Base-by-base conservation (phyloP, 257 asterid genomes). In the Plantago elongata region DNA sequence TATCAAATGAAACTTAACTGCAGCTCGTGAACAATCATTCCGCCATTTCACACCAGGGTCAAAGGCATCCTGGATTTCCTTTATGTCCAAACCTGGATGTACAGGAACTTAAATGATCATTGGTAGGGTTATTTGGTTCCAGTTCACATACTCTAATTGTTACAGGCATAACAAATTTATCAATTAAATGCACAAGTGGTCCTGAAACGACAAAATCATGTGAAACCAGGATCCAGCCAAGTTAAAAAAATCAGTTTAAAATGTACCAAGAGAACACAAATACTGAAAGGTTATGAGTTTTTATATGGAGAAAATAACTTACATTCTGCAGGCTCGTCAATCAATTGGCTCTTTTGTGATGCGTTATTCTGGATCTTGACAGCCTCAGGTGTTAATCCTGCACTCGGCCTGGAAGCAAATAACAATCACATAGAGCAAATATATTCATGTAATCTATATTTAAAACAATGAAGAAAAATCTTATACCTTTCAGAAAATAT, bases 11-110 rank as follows among this genome's bases (percentile, higher is more conserved):
- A 58, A 69, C 95, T 75, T 75, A 64, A 88, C 98, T 56, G 71
- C 65, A 71, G 66, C 40, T 40, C 77, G 75, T 18, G 67, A 72
- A 51, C 65, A 62, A 65, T 47, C 37, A 57, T 69, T 77, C 75
- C 77, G 78, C 93, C 90, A 83, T 74, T 89, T 89, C 65, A 72
- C 5, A 60, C 78, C 69, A 69, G 69, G 60, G 64, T 71, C 74
- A n/a, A 75, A 54, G 61, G 72, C 57, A 67, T 70, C 81, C 71
- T 65, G 74, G 54, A 47, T 57, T 60, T 68, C 83, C 66, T 72
- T 73, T 63, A 74, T 40, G 22, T 60, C 72, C 45, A 48, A 57
- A 70, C 78, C 95, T 84, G 83, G 71, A 83, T 42, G 69, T 51
- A 55, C 37, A 57, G 14, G 51, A 72, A 34, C 54, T 66, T 45